A percentile compares a stretch with the other conserved stretches of the same genome.
These are phyloP conservation scores for Sinapis alba DNA, from an alignment of 441 rosid species.

Conservation along the genomic window DNA sequence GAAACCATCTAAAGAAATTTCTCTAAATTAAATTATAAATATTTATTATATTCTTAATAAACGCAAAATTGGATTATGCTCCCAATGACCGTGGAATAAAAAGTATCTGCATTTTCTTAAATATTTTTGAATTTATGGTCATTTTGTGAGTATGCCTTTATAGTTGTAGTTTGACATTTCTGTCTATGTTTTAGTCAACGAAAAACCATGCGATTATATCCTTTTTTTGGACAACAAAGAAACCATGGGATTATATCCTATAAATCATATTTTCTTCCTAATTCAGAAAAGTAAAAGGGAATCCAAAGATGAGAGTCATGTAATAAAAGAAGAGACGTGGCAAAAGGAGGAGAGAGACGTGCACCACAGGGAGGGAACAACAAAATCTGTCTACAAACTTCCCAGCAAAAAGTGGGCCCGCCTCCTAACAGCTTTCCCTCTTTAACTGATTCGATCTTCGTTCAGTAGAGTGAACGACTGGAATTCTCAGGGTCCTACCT, in stretches of 20 bases:
- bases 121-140: not conserved
- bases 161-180: not conserved
- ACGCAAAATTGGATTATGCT: too few species aligned
- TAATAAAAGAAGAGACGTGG: conserved; percentile 43
- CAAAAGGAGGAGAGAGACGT: conserved; percentile 47
- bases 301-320: conserved; percentile 20
- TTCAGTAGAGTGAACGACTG: conserved; percentile 40
- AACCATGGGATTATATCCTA: not conserved
- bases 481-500: conserved; percentile 14
- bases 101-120: not conserved
- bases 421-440: not conserved
- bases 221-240: not conserved
- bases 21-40: too few species aligned
- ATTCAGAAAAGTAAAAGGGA: not conserved
- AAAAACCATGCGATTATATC: not conserved
- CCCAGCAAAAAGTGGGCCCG: conserved; percentile 53
- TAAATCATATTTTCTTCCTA: not conserved
- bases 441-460: conserved; percentile 47
- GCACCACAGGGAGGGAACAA: conserved; percentile 53
- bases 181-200: not conserved
- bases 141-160: not conserved
- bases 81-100: too few species aligned
- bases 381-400: conserved; percentile 49
- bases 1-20: too few species aligned
- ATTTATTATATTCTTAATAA: too few species aligned